Conservation (phyloP, 2,329 filamentous ascomycete species). For the Emergomyces orientalis region DNA sequence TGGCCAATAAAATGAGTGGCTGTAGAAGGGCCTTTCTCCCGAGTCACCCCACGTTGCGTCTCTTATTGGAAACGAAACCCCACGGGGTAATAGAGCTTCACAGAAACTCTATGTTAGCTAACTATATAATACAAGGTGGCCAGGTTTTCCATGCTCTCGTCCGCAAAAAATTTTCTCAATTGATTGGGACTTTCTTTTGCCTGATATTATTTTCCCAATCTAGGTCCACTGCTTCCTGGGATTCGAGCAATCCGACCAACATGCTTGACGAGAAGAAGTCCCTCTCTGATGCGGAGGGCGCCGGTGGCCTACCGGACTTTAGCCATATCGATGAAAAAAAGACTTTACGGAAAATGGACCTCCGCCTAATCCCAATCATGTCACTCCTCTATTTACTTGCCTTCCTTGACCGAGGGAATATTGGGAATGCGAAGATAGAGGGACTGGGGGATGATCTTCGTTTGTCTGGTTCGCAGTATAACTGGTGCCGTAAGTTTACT, state of each 20-base stretch:
- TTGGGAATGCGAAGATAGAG: constrained; percentile 22
- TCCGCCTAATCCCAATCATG: constrained; percentile 31
- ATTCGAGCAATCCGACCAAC: neutral
- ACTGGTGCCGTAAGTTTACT: constrained; percentile 17
- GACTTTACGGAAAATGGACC: constrained; percentile 33
- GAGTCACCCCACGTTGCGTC: neutral
- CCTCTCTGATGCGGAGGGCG: neutral
- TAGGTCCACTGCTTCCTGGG: neutral
- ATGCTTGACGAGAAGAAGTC: constrained; percentile 1
- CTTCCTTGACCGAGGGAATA: constrained; percentile 22
- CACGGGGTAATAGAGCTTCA: neutral
- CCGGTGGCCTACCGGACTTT: constrained; percentile 17
- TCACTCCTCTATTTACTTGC: constrained; percentile 30
- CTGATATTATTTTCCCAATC: neutral
- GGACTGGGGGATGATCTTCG: constrained; percentile 16
- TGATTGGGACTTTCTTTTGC: neutral
- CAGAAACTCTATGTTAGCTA: neutral
- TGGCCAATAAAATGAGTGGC: neutral
- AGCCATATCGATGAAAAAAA: constrained; percentile 31
- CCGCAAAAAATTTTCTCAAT: neutral
- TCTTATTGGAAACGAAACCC: too few relatives aligned
- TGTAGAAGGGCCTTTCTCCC: neutral
- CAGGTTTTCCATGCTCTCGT: neutral
- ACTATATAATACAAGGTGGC: neutral
- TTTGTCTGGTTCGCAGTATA: constrained; percentile 19